phyloP scores from a whole-genome alignment of 192 early-diverging fungal genomes.

The Coemansia sp. region DNA sequence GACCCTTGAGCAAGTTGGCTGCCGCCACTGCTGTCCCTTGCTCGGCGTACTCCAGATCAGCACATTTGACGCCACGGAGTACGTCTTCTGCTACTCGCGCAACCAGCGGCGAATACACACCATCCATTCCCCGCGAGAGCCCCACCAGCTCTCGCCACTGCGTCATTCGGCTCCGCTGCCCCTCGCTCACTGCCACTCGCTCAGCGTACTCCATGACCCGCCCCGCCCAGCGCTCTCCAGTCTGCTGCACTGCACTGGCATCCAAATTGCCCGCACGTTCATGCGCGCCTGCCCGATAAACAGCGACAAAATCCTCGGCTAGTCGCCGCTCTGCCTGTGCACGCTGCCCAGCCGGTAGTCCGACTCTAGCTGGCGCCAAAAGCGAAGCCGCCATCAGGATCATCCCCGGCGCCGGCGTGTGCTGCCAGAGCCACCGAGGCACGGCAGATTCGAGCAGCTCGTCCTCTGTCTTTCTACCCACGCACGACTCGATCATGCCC shows the following conservation, averaged over 20 bases:
- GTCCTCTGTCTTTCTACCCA: neutral
- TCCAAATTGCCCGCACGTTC: neutral
- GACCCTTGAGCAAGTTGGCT: conserved; percentile 44
- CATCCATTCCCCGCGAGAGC: conserved; percentile 24
- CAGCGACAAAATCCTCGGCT: conserved; percentile 18
- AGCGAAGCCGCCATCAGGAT: conserved; percentile 40
- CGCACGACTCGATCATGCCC: conserved; percentile 13
- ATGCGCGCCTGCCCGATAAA: conserved; percentile 5
- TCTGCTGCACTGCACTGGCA: neutral
- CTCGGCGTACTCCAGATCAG: conserved; percentile 41
- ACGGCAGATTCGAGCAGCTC: neutral
- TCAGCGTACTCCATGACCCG: conserved; percentile 14
- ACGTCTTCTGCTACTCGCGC: conserved; percentile 28
- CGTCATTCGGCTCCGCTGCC: conserved; percentile 24
- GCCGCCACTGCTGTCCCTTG: conserved; percentile 28
- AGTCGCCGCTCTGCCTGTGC: conserved; percentile 32
- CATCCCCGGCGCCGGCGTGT: conserved; percentile 49
- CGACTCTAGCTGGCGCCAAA: conserved; percentile 25
- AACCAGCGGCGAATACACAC: conserved; percentile 25
- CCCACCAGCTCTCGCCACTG: conserved; percentile 31
- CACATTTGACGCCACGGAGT: conserved; percentile 14
- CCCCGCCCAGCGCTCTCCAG: conserved; percentile 23
- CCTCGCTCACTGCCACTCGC: conserved; percentile 22
- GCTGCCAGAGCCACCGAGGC: conserved; percentile 26
- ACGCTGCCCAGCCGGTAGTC: conserved; percentile 31